These are phyloP conservation scores for Drosera capensis DNA, from an alignment of 148 eudicot genomes.

Conservation along the genomic window DNA sequence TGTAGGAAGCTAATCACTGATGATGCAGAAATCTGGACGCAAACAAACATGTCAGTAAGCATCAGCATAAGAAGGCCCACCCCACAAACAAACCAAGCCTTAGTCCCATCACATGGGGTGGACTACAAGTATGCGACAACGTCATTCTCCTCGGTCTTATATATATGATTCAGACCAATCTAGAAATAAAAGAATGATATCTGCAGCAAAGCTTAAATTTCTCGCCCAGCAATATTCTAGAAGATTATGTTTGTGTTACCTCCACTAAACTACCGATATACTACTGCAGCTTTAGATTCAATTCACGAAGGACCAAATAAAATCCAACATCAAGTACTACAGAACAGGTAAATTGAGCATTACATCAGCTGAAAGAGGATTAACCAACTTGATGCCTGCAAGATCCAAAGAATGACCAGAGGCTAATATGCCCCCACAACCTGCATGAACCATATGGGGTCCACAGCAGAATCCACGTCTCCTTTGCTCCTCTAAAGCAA, in stretches of 20 bases:
- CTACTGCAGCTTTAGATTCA: too few relatives aligned
- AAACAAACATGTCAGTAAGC: not conserved
- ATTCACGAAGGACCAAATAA: not conserved
- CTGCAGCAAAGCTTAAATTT: too few relatives aligned
- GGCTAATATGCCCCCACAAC: constrained; percentile 93
- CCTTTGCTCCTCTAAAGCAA: constrained; percentile 85
- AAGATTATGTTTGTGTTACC: too few relatives aligned
- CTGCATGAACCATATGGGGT: constrained; percentile 87
- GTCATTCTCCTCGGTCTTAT: too few relatives aligned
- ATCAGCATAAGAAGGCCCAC: too few relatives aligned
- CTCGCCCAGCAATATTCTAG: too few relatives aligned
- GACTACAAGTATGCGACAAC: too few relatives aligned
- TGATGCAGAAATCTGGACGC: constrained; percentile 82
- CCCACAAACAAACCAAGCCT: too few relatives aligned
- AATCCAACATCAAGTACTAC: not conserved
- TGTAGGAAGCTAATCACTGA: constrained; percentile 70
- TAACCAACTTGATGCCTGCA: constrained; percentile 79
- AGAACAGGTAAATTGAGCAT: constrained; percentile 12
- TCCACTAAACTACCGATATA: too few relatives aligned
- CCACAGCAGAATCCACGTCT: constrained; percentile 93
- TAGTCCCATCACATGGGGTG: too few relatives aligned
- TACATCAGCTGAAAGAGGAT: constrained; percentile 86
- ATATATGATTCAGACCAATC: too few relatives aligned
- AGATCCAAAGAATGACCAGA: constrained; percentile 87
- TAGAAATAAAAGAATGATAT: too few relatives aligned